A percentile compares a stretch with the other conserved stretches of the same genome.
These are phyloP conservation scores for Candida tunisiensis DNA, from an alignment of 1,139 yeast genomes.

Conservation along the genomic window DNA sequence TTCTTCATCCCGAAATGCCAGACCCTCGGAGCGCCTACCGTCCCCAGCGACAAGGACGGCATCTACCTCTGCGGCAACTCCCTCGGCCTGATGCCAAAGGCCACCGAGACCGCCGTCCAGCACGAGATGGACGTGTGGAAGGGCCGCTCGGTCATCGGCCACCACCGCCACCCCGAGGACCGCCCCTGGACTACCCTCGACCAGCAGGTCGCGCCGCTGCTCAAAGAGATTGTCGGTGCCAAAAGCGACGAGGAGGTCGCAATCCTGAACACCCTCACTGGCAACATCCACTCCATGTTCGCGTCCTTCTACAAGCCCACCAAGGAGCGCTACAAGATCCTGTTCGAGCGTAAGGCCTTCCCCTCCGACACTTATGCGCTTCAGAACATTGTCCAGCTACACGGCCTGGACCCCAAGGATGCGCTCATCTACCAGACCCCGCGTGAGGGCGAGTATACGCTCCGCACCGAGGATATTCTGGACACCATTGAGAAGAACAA, in stretches of 20 bases:
- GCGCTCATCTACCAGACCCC: conserved; percentile 53
- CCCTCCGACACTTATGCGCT: conserved; percentile 89
- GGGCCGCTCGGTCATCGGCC: conserved; percentile 66
- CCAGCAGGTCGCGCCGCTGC: conserved; percentile 47
- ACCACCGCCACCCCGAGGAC: conserved; percentile 45
- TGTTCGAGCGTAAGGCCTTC: conserved; percentile 76
- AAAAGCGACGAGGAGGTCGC: conserved; percentile 51
- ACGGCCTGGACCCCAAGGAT: conserved; percentile 37
- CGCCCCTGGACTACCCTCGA: conserved; percentile 71
- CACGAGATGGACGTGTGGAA: conserved; percentile 74
- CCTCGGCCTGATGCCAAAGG: conserved; percentile 70
- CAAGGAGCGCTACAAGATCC: conserved; percentile 42
- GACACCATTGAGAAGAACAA: conserved; percentile 35
- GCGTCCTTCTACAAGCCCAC: conserved; percentile 59
- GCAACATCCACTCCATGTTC: conserved; percentile 61
- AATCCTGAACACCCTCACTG: conserved; percentile 72
- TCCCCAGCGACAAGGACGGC: conserved; percentile 13
- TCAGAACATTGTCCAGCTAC: conserved; percentile 49
- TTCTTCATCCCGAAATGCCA: conserved; percentile 45
- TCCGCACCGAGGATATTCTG: conserved; percentile 50
- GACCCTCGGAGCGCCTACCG: conserved; percentile 23
- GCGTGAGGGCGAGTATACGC: conserved; percentile 32
- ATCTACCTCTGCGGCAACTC: conserved; percentile 83
- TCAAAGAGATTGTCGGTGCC: conserved; percentile 70
- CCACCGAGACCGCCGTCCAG: conserved; percentile 37